Evolutionary conservation across 805 yeast genomes (phyloP).

Genomic region (Komagataella mondaviorum): DNA sequence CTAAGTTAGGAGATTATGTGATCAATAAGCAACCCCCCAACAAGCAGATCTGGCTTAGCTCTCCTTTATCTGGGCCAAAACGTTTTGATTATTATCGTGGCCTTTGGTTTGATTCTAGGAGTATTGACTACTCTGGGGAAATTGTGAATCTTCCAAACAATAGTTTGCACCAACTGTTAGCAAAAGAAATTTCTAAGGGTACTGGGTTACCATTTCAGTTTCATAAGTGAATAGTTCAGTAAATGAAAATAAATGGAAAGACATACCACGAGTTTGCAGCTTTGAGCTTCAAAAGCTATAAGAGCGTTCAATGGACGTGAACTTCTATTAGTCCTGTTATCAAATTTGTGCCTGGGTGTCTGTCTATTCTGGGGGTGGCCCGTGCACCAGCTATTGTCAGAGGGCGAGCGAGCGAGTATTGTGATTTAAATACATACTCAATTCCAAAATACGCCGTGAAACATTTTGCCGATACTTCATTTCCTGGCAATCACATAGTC

Average conservation of each 20-base stretch:
- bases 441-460: not conserved
- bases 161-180: constrained; percentile 30
- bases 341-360: no score
- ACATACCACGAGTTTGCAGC: no score
- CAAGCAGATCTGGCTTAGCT: constrained; percentile 90
- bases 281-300: no score
- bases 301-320: no score
- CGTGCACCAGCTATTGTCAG: no score
- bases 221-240: not conserved
- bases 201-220: constrained; percentile 9
- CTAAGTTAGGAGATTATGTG: constrained; percentile 74
- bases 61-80: constrained; percentile 91
- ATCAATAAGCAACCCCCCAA: constrained; percentile 97
- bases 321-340: no score
- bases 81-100: constrained; percentile 63
- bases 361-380: no score
- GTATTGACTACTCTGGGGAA: not conserved
- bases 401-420: no score
- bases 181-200: constrained; percentile 29
- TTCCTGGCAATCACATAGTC: not conserved
- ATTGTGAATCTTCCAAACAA: constrained; percentile 8
- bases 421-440: not conserved
- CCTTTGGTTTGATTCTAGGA: constrained; percentile 38
- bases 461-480: not conserved
- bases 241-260: not conserved